phyloP scores from a whole-genome alignment of 1,139 yeast genomes.

The Wickerhamomyces sp. region DNA sequence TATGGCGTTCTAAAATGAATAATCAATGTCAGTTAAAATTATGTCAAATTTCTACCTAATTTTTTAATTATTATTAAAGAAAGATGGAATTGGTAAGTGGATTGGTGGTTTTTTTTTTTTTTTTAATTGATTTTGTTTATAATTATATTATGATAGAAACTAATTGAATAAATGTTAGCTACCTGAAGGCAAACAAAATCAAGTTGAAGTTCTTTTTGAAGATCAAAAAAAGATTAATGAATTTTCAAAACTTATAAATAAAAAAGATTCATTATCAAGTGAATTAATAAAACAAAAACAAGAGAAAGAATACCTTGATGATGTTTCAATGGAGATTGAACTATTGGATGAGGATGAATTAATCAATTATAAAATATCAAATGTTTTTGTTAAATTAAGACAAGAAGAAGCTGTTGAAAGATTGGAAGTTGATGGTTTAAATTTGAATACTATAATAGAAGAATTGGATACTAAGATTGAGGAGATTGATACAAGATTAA shows the following conservation, averaged over 20 bases:
- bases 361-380: constrained; percentile 68
- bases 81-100: constrained; percentile 1
- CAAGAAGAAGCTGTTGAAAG: constrained; percentile 61
- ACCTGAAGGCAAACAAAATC: constrained; percentile 44
- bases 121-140: no score
- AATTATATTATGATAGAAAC: neutral
- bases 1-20: no score
- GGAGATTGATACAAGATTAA: constrained; percentile 48
- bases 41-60: no score
- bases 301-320: constrained; percentile 88
- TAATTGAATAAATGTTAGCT: constrained; percentile 4
- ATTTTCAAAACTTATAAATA: constrained; percentile 75
- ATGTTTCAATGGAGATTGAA: constrained; percentile 79
- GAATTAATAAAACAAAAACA: constrained; percentile 46
- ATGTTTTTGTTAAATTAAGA: constrained; percentile 63
- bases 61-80: no score
- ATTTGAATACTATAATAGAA: constrained; percentile 52
- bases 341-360: constrained; percentile 67
- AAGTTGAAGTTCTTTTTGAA: constrained; percentile 76
- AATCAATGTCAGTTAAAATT: no score
- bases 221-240: constrained; percentile 88
- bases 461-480: constrained; percentile 43
- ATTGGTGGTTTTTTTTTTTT: no score
- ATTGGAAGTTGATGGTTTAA: constrained; percentile 64
- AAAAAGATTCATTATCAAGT: constrained; percentile 54